A percentile compares a stretch with the other conserved stretches of the same genome.
phyloP scores from a whole-genome alignment of 23 red algal species.

The Chondrus crispus region DNA sequence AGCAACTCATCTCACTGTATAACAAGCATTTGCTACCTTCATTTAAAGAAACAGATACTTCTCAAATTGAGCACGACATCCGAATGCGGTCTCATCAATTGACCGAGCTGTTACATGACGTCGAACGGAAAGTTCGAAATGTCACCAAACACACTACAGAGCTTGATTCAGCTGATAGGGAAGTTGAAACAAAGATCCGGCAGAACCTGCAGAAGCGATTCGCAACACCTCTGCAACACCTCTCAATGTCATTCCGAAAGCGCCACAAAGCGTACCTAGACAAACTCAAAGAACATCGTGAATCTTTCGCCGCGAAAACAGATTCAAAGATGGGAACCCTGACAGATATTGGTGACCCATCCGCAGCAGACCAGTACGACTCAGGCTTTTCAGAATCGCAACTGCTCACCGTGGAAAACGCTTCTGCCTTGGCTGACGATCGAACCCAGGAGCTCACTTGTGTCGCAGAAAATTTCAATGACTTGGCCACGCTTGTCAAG shows the following conservation, averaged over 20 bases:
- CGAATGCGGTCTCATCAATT: conserved; percentile 42
- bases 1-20: conserved; percentile 31
- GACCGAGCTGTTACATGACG: conserved; percentile 59
- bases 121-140: conserved; percentile 60
- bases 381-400: conserved; percentile 55
- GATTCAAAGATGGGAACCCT: background rate
- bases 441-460: conserved; percentile 49
- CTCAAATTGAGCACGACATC: conserved; percentile 67
- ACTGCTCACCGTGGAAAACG: conserved; percentile 33
- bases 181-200: conserved; percentile 49
- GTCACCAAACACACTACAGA: conserved; percentile 10
- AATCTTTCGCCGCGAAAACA: background rate
- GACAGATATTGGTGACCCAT: background rate
- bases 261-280: conserved; percentile 81
- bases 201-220: conserved; percentile 79
- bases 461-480: conserved; percentile 73
- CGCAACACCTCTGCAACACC: conserved; percentile 68
- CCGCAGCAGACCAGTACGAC: conserved; percentile 13
- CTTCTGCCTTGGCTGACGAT: conserved; percentile 40
- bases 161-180: background rate
- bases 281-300: conserved; percentile 62
- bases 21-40: conserved; percentile 73
- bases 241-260: conserved; percentile 65
- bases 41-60: conserved; percentile 68
- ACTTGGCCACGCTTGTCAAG: conserved; percentile 80